Base-by-base conservation (phyloP, 2,329 filamentous ascomycete species). In the Myriosclerotinia duriaeana region DNA sequence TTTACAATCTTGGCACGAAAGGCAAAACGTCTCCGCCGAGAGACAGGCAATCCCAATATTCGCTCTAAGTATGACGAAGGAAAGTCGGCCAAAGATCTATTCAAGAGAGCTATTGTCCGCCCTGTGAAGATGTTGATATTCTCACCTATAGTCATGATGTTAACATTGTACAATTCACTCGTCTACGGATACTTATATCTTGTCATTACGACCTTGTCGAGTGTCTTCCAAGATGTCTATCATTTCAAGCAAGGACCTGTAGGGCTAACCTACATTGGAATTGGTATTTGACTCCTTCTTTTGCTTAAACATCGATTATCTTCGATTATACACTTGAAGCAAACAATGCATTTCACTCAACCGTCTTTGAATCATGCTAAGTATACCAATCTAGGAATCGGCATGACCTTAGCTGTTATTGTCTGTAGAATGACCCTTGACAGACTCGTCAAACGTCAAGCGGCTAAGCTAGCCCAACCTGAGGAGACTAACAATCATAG, bases 41-140 rank as follows among this genome's bases (percentile, higher is more conserved):
- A 81, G 55, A 85, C 82, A 0, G 81, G 83, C 17, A 86, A 87
- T 67, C 64, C 66, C 0, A 69, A 76, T 9, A 73, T 88, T 5
- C 85, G 85, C 0, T 84, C 83, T 36, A 73, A 70, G 64, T 67
- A 76, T 15, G 76, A 77, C 55, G 65, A 66, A 6, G 75, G 75
- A 12, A 69, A 77, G 7, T 75, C 77, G 0, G 68, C 78, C 0
- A 68, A 70, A 12, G 72, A 78, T 44, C 69, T 79, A 11, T 53
- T 53, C 52, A 30, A 20, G 14, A 34, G 17, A 36, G 22, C 52
- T 0, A 20, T 20, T 53, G 12, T 53, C 6, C 22, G 52, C 12
- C 22, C 22, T 30, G 52, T 20, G 9, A 52, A 26, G 26, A 52
- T 52, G 6, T 52, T 52, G 6, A 26, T 26, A n/a, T 52, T 52